These are phyloP conservation scores for Krasilnikovozyma curviuscula DNA, from an alignment of 768 basidiomycete genomes.

Conservation along the genomic window DNA sequence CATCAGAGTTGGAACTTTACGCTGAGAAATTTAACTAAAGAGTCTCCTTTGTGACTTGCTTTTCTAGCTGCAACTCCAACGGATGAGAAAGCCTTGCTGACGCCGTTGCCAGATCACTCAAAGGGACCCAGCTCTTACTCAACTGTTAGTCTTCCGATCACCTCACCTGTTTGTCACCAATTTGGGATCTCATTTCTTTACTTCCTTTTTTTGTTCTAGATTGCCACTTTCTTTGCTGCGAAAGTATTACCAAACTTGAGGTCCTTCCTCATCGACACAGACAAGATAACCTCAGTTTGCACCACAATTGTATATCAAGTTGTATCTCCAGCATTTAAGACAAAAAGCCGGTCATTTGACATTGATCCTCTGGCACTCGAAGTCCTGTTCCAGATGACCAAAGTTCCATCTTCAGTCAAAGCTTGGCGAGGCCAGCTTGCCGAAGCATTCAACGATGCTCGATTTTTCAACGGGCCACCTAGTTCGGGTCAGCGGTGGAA, in stretches of 20 bases:
- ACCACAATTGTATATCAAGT: slow-evolving; percentile 70
- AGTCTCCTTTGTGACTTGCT: too few species aligned
- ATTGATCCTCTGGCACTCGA: slow-evolving; percentile 46
- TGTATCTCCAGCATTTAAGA: slow-evolving; percentile 58
- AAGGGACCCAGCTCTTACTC: neutral
- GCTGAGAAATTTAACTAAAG: too few species aligned
- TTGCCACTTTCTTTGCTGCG: slow-evolving; percentile 49
- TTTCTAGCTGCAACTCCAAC: neutral
- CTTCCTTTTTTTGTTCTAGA: slow-evolving; percentile 28
- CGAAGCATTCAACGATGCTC: slow-evolving; percentile 66
- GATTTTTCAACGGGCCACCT: slow-evolving; percentile 61
- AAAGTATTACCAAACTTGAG: slow-evolving; percentile 55
- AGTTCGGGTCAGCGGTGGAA: slow-evolving; percentile 47
- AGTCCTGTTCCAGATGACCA: slow-evolving; percentile 59
- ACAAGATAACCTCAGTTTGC: slow-evolving; percentile 60
- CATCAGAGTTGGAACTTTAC: too few species aligned
- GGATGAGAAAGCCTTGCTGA: neutral
- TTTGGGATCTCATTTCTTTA: neutral
- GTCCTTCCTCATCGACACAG: slow-evolving; percentile 60
- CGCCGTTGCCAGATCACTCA: too few species aligned
- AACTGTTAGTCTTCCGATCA: neutral
- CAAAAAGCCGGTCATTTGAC: slow-evolving; percentile 55
- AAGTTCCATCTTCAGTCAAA: slow-evolving; percentile 54
- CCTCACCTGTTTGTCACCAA: neutral
- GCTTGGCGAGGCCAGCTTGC: slow-evolving; percentile 63